A percentile compares a stretch with the other conserved stretches of the same genome.
Conservation (phyloP, 106 monocot species). For the Chionographis japonica region DNA sequence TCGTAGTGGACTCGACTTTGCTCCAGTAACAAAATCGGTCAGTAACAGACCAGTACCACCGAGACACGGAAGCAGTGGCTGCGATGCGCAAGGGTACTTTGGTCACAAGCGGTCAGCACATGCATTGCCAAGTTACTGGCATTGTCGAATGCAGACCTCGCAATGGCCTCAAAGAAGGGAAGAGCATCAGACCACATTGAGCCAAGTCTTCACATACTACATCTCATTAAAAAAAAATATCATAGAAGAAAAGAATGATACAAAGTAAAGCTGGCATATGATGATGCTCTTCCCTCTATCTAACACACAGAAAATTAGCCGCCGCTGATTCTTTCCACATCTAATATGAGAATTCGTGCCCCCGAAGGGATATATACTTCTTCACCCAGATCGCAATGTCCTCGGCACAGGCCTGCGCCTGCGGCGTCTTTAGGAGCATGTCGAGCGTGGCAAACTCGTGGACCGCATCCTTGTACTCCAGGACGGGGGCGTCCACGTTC, state of each 20-base stretch:
- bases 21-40: too few relatives aligned
- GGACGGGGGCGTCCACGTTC: conserved; percentile 46
- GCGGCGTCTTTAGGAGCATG: conserved; percentile 38
- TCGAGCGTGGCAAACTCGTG: conserved; percentile 54
- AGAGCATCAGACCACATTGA: neutral
- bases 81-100: too few relatives aligned
- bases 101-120: too few relatives aligned
- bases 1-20: too few relatives aligned
- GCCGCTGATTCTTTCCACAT: neutral
- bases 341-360: conserved; percentile 59
- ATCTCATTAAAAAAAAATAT: conserved; percentile 15
- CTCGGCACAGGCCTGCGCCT: conserved; percentile 51
- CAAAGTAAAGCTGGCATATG: neutral
- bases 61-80: too few relatives aligned
- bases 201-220: neutral
- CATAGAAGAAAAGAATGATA: conserved; percentile 1
- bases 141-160: too few relatives aligned
- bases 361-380: conserved; percentile 44
- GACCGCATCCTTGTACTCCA: conserved; percentile 54
- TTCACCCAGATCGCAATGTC: conserved; percentile 62
- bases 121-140: too few relatives aligned
- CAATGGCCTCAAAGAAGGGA: neutral
- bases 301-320: neutral
- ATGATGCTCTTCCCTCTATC: neutral
- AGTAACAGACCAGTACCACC: too few relatives aligned